Evolutionary conservation across 768 basidiomycete genomes (phyloP), one percentile per base, ranked within the genome.

Genomic region (Boletellus emodensis): DNA sequence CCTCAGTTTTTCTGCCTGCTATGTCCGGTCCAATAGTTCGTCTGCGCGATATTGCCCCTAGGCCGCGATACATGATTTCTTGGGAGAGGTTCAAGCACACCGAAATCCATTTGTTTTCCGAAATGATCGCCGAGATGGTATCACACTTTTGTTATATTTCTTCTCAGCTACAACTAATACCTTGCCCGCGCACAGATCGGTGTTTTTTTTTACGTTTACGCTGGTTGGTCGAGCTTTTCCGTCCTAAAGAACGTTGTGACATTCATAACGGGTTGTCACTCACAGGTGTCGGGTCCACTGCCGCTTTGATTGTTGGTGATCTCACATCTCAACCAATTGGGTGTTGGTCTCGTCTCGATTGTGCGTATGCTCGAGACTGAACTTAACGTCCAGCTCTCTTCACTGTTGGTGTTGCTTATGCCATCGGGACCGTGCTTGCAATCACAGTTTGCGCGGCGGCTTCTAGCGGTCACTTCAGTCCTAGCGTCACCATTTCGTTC

Each of bases 401-500:
- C 5, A 82, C 82, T 33, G 68, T 85, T 17, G 85, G 82, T 24
- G 58, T 80, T 30, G 78, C 73, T 1, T 87, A 85, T 64, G 72
- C 75, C 4, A 66, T 77, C 33, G 84, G 84, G 22, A 82, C 85
- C 53, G 55, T 83, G 13, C 73, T 85, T 43, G 85, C 84, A 1
- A 61, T 86, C 45, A 62, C 66, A 9, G 65, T 83, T 24, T 82
- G 78, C 44, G 67, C 66, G 5, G 62, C 76, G 15, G 75, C 82
- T 1, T 84, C 82, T 12, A 81, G 80, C 11, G 79, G 83, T 18
- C 85, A 87, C 58, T 81, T 87, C 62, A 83, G 75, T 47, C 89
- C 87, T 2, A 75, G 78, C 42, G 72, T 87, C 18, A 82, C 84
- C 3, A 68, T 85, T 41, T 65, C 75, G 8, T 66, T 76, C 38